Percentiles rank a stretch among this genome's conserved stretches.
These are phyloP conservation scores for Hemisphaericaspora xylofermentans DNA, from an alignment of 1,139 yeast species.

Conservation along the genomic window DNA sequence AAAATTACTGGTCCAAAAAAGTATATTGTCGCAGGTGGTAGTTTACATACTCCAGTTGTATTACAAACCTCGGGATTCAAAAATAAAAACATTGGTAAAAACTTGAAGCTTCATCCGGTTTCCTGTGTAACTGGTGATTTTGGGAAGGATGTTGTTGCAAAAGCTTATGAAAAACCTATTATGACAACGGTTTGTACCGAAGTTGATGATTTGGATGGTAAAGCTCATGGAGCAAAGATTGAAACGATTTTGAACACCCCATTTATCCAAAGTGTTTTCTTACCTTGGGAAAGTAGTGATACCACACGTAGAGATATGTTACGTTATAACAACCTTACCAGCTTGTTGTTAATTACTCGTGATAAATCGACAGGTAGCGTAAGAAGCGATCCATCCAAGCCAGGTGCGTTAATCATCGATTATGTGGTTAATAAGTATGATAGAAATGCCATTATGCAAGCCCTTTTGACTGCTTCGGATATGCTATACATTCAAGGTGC, in stretches of 20 bases:
- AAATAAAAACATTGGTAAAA: slow-evolving; percentile 53
- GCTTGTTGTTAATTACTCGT: slow-evolving; percentile 49
- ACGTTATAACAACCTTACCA: slow-evolving; percentile 39
- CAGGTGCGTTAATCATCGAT: slow-evolving; percentile 38
- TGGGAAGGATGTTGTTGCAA: slow-evolving; percentile 31
- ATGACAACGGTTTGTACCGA: slow-evolving; percentile 53
- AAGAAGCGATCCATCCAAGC: slow-evolving; percentile 32
- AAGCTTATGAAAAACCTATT: slow-evolving; percentile 45
- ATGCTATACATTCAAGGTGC: slow-evolving; percentile 55
- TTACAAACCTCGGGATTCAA: slow-evolving; percentile 53
- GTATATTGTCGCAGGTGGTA: slow-evolving; percentile 50
- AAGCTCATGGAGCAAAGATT: slow-evolving; percentile 56
- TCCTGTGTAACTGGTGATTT: slow-evolving; percentile 44
- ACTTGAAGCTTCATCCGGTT: slow-evolving; percentile 56
- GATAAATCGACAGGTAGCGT: slow-evolving; percentile 49
- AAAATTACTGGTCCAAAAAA: slow-evolving; percentile 48
- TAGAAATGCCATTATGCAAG: slow-evolving; percentile 39
- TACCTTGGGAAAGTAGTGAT: slow-evolving; percentile 47
- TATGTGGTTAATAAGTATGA: slow-evolving; percentile 46
- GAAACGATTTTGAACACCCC: slow-evolving; percentile 55
- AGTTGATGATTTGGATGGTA: slow-evolving; percentile 54
- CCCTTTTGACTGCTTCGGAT: slow-evolving; percentile 45
- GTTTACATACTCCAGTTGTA: slow-evolving; percentile 52
- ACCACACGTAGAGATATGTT: slow-evolving; percentile 34
- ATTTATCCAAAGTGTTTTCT: slow-evolving; percentile 32